Base-by-base conservation (phyloP, 1,139 yeast species). In the Lodderomyces pseudojiufengensis region DNA sequence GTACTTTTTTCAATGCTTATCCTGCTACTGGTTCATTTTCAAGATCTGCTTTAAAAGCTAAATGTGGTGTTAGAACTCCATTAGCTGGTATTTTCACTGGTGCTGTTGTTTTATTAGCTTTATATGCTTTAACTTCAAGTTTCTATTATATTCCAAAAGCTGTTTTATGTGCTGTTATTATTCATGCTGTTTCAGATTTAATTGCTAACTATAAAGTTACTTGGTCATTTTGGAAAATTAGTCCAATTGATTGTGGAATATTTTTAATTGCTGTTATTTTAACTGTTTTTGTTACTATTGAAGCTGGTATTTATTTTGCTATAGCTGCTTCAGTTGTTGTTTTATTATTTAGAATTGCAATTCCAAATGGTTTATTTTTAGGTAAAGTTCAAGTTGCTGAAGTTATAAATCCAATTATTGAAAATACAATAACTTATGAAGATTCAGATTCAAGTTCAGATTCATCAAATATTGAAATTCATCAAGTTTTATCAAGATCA, bases 1-100 rank as follows among this genome's bases (percentile, higher is more conserved):
- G 97, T 48, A 85, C 95, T 18, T 86, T 88, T 55, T 90, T 90
- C 72, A 73, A 78, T 52, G 96, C 97, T 8, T 90, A 90, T 57
- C 97, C 97, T 11, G 90, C 96, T 9, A 90, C 97, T 9, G 97
- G 97, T 37, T 90, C 97, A 2, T 90, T 90, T 61, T 85, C 95
- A 14, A 80, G 97, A 68, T 84, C 96, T 32, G 97, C 97, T 9
- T 73, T 90, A 52, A 88, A 90, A 63, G 84, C 95, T 38, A 90
- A 88, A 63, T 88, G 96, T 73, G 95, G 95, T 54, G 97, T 90
- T 31, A 77, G 90, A 54, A 90, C 97, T 27, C 97, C 97, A 23
- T 68, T 88, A 44, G 95, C 96, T 36, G 96, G 97, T 63, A 73
- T 87, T 37, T 84, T 80, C 63, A 87, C 96, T 20, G 97, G 97